Conservation (phyloP, 2,329 filamentous ascomycete genomes). For the Chalara sp. region DNA sequence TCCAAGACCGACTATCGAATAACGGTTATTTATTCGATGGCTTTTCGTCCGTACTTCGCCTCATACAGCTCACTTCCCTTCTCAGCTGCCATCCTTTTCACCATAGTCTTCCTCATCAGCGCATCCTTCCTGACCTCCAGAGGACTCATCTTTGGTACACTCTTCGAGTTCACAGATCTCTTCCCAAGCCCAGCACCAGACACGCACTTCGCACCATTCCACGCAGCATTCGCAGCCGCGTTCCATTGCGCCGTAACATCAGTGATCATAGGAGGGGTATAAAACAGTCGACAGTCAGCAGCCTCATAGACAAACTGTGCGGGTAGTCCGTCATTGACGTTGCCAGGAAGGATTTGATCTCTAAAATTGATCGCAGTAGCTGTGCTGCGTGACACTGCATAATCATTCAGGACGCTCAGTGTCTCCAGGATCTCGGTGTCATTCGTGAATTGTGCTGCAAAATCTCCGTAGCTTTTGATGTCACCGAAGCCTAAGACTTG, state of each 20-base stretch:
- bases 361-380: constrained; percentile 35
- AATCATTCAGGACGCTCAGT: constrained; percentile 11
- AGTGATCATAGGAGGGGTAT: constrained; percentile 44
- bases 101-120: neutral
- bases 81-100: neutral
- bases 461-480: constrained; percentile 14
- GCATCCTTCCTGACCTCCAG: neutral
- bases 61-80: neutral
- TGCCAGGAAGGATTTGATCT: constrained; percentile 27
- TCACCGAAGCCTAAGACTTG: constrained; percentile 23
- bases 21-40: neutral
- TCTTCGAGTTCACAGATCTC: constrained; percentile 1
- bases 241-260: constrained; percentile 48
- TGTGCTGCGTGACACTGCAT: constrained; percentile 16
- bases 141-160: neutral
- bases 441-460: constrained; percentile 9
- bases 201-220: constrained; percentile 32
- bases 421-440: constrained; percentile 5
- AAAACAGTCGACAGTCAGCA: constrained; percentile 55
- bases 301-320: constrained; percentile 55
- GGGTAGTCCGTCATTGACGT: constrained; percentile 33
- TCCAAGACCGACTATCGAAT: too few species aligned
- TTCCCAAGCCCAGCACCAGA: constrained; percentile 15
- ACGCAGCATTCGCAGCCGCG: constrained; percentile 32
- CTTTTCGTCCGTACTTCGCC: neutral